A percentile compares a stretch with the other conserved stretches of the same genome.
Evolutionary conservation across 1,284 basidiomycete genomes (phyloP).

Genomic region (Boletus hoseneyae): DNA sequence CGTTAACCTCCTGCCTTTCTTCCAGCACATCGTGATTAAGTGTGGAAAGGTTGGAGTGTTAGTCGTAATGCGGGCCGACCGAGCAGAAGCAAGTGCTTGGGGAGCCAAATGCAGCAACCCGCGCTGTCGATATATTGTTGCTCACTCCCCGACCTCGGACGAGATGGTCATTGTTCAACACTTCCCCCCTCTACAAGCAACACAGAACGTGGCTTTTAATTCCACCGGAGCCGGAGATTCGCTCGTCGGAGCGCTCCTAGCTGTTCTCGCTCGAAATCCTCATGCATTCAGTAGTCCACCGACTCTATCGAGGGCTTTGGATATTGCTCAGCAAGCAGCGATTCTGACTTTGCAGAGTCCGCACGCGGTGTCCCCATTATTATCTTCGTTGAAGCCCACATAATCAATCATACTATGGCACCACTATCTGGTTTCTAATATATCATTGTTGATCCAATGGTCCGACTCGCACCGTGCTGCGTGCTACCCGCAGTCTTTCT

Average conservation of each 20-base stretch:
- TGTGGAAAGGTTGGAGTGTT: constrained; percentile 69
- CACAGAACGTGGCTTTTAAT: constrained; percentile 51
- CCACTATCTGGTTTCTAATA: constrained; percentile 2
- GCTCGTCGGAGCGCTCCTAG: constrained; percentile 74
- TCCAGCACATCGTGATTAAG: constrained; percentile 80
- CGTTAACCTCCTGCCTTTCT: constrained; percentile 74
- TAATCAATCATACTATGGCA: constrained; percentile 1
- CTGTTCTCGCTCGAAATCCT: constrained; percentile 47
- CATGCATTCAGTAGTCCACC: constrained; percentile 44
- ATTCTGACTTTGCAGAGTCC: constrained; percentile 58
- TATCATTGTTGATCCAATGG: constrained; percentile 34
- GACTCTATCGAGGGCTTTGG: constrained; percentile 43
- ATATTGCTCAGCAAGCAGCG: constrained; percentile 62
- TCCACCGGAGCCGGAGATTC: constrained; percentile 93
- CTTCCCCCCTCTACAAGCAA: constrained; percentile 56
- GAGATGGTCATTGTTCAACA: constrained; percentile 63
- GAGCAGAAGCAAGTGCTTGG: constrained; percentile 46
- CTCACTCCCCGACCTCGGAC: constrained; percentile 42
- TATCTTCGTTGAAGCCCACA: constrained; percentile 38
- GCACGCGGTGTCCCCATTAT: constrained; percentile 60
- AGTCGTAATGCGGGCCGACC: constrained; percentile 55
- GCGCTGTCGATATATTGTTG: constrained; percentile 48
- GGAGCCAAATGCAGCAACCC: constrained; percentile 44
- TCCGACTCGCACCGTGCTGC: constrained; percentile 60
- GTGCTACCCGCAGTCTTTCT: constrained; percentile 46